Evolutionary conservation across 1,284 basidiomycete species (phyloP), one percentile per base, ranked within the genome.

Genomic region (Austroboletus novae-zelandiae): DNA sequence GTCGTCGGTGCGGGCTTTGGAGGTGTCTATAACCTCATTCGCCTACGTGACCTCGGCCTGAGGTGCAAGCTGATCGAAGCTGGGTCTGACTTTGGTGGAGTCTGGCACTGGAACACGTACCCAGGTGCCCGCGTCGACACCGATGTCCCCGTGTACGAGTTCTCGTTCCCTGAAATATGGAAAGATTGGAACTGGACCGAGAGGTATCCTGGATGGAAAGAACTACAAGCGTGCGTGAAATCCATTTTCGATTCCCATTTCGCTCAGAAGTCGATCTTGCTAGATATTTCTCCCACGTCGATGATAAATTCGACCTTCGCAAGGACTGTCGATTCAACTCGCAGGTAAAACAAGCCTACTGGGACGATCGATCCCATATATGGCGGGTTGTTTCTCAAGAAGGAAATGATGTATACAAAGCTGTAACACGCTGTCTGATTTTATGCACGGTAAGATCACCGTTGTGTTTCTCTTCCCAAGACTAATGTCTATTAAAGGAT

Each of bases 101-200:
- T 45, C 4, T 60, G 57, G 58, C 52, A 52, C 29, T 57, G 57
- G 57, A 59, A 59, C 23, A 60, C 23, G 13, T 59, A 59, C 31
- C 58, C 58, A 11, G 54, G 58, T 1, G 58, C 60, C 8, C 59
- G 58, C 5, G 47, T 51, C 4, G 61, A 60, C 18, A 60, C 42
- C 10, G 43, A 52, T 8, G 43, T 60, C 15, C 57, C 60, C 5
- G 4, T 5, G 9, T 62, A 62, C 30, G 58, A 62, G 11, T 57
- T 57, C 18, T 47, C 60, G 0, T 40, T 29, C 10, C 55, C 50
- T 2, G 55, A 60, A 6, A 49, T 60, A 9, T 62, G 60, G 58
- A 43, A 47, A 18, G 51, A 10, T 4, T 60, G 60, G 60, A 45
- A 48, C 3, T 60, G 60, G 60, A 48, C 60, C 0, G 53, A 70